Evolutionary conservation across 768 basidiomycete species (phyloP).

Genomic region (Myochromella boudieri): DNA sequence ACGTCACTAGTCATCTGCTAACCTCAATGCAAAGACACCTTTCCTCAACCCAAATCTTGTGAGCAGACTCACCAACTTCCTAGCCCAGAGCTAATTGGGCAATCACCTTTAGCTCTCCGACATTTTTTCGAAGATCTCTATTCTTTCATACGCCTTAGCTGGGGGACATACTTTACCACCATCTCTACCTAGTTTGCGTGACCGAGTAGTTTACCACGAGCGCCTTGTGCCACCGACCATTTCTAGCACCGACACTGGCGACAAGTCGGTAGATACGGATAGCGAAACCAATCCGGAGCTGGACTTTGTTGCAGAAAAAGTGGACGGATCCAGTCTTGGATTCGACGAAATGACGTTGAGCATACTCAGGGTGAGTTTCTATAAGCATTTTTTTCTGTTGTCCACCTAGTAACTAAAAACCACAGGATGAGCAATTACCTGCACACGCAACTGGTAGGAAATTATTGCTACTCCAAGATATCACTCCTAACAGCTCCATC

Average conservation of each 20-base stretch:
- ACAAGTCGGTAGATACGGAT: constrained; percentile 16
- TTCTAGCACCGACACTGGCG: neutral
- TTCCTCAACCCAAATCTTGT: constrained; percentile 47
- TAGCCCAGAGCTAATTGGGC: neutral
- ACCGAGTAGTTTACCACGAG: constrained; percentile 45
- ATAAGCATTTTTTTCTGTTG: no score
- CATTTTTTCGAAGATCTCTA: constrained; percentile 39
- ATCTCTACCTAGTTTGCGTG: constrained; percentile 37
- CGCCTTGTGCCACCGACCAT: constrained; percentile 20
- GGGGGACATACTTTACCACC: constrained; percentile 36
- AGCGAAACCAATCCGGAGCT: constrained; percentile 10
- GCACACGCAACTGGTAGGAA: constrained; percentile 39
- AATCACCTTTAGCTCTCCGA: constrained; percentile 36
- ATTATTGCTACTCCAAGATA: neutral
- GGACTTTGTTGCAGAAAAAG: constrained; percentile 28
- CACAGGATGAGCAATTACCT: constrained; percentile 41
- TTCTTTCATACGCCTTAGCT: constrained; percentile 36
- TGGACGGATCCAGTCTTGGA: constrained; percentile 42
- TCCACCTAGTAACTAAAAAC: neutral
- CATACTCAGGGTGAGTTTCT: constrained; percentile 33
- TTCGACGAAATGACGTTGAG: constrained; percentile 40
- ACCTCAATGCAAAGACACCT: constrained; percentile 31
- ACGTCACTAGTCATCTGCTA: neutral
- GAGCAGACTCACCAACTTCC: constrained; percentile 9
- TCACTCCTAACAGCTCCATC: neutral